A percentile compares a stretch with the other conserved stretches of the same genome.
phyloP scores from a whole-genome alignment of 371 early-diverging fungal genomes.

The Lichtheimia ramosa region DNA sequence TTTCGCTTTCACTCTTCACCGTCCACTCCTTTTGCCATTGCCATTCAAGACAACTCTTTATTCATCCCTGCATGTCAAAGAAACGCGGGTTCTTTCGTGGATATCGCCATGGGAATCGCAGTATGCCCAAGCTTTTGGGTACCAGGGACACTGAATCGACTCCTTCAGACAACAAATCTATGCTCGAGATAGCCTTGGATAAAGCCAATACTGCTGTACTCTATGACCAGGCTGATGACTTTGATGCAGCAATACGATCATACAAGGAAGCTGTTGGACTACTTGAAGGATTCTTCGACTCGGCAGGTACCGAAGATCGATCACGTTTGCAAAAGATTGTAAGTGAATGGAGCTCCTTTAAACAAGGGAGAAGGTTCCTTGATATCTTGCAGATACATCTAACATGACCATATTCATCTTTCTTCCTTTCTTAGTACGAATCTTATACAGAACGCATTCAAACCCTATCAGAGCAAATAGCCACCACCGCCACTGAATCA shows the following conservation, averaged over 20 bases:
- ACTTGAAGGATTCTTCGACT: constrained; percentile 5
- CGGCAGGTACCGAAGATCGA: constrained; percentile 12
- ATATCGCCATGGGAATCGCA: constrained; percentile 10
- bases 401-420: neutral
- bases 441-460: constrained; percentile 18
- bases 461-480: constrained; percentile 1
- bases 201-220: constrained; percentile 29
- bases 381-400: neutral
- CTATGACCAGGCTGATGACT: constrained; percentile 17
- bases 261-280: constrained; percentile 24
- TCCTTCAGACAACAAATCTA: neutral
- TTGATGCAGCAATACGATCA: constrained; percentile 15
- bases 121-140: constrained; percentile 2
- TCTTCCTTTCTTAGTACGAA: constrained; percentile 14
- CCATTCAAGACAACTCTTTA: too few relatives aligned
- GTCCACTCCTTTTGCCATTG: too few relatives aligned
- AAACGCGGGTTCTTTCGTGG: constrained; percentile 14
- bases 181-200: constrained; percentile 22
- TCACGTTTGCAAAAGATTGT: constrained; percentile 27
- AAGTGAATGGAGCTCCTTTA: constrained; percentile 4
- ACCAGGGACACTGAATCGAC: neutral
- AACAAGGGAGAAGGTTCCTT: neutral
- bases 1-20: too few relatives aligned
- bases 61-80: neutral
- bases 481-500: neutral